These are phyloP conservation scores for Avena atlantica DNA, from an alignment of 176 grass and related monocot species.

Conservation along the genomic window DNA sequence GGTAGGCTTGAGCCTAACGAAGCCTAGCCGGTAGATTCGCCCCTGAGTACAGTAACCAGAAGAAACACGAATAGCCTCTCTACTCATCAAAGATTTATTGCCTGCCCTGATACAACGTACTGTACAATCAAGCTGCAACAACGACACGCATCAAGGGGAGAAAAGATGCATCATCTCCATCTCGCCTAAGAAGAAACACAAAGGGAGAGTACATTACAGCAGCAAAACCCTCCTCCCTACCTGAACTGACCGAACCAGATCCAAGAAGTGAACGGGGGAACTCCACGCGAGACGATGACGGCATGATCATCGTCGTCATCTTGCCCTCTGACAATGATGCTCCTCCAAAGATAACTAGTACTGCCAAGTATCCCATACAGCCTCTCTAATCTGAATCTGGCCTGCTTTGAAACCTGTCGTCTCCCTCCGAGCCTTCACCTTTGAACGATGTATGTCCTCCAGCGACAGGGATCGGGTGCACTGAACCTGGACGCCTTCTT, in stretches of 20 bases:
- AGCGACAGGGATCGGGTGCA: slow-evolving; percentile 25
- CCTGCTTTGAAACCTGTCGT: background rate
- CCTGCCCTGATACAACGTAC: background rate
- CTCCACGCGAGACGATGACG: too few relatives aligned
- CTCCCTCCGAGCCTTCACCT: background rate
- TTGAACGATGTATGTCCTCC: background rate
- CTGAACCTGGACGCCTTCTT: too few relatives aligned
- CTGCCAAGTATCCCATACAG: background rate
- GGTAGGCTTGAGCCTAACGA: too few relatives aligned
- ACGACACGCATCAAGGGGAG: background rate
- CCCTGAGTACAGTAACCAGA: too few relatives aligned
- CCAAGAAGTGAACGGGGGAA: too few relatives aligned
- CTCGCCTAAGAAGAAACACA: background rate
- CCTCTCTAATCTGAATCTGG: background rate
- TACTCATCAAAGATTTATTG: background rate
- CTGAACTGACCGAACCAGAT: too few relatives aligned
- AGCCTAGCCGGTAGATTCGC: too few relatives aligned
- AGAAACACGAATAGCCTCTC: background rate
- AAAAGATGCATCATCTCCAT: background rate
- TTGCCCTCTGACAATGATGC: background rate
- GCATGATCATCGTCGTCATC: background rate
- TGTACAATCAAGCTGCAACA: background rate
- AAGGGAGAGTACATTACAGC: too few relatives aligned
- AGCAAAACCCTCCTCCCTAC: too few relatives aligned
- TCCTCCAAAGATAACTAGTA: background rate